Evolutionary conservation across 2,329 filamentous ascomycete species (phyloP), one percentile per base, ranked within the genome.

Genomic region (Aspergillus sp.): DNA sequence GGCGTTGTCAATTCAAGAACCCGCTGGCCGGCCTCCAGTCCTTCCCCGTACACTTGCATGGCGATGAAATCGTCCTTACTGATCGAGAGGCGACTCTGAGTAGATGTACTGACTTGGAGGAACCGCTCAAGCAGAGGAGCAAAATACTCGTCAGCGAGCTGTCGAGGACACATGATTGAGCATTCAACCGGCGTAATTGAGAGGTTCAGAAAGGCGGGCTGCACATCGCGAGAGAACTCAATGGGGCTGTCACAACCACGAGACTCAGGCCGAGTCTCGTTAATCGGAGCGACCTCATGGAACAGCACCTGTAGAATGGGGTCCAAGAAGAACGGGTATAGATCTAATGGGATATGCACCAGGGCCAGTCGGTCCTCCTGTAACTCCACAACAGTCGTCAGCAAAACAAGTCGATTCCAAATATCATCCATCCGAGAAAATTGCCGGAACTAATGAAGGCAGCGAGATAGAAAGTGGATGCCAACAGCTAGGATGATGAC

Each of bases 1-100:
- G 93, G 95, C 53, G 88, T 93, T 7, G 93, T 97, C 61, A 99
- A 77, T 70, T 98, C 93, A 66, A 97, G 85, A 6, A 99, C 93
- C 56, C 93, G 86, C 66, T 93, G 91, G 6, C 92, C 93, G 9
- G 93, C 93, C 71, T 97, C 93, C 66, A 96, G 87, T 7, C 93
- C 92, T 65, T 93, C 90, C 62, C 90, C 92, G 61, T 91, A 91
- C 59, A 99, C 91, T 62, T 92, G 91, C 73, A 98, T 90, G 35
- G 93, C 90, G 37, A 93, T 86, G 73, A 93, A 98, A 52, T 90
- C 87, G 66, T 97, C 91, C 60, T 85, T 81, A 33, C 90, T 95
- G 66, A 97, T 88, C 25, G 87, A 86, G 6, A 96, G 85, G 35
- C 80, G 75, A 55, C 77, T 80, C 35, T 79, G 77, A 4, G 76